Base-by-base conservation (phyloP, 352 stramenopile species). In the Phytopythium aichiense region DNA sequence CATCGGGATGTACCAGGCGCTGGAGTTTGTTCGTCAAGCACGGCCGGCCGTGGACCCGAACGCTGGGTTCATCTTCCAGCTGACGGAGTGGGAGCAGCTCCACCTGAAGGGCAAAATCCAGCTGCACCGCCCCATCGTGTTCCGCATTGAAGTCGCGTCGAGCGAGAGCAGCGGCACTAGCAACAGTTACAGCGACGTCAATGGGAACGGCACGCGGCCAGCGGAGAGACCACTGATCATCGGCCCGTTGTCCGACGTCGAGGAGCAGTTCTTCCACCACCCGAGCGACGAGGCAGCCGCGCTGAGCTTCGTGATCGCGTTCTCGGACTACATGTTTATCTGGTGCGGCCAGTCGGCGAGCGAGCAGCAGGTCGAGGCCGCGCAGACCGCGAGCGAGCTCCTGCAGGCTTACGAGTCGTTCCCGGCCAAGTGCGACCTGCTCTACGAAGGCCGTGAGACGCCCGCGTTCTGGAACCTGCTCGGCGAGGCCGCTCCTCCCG, bases 61-160 rank as follows among this genome's bases (percentile, higher is more conserved):
- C 61, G 83, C 81, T 23, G 86, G 86, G 15, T 96, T 96, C 55
- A 92, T 96, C 58, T 95, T 96, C 63, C 88, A 96, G 65, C 64
- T 96, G 12, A 95, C 84, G 37, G 88, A 96, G 66, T 96, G 88
- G 88, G 87, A 95, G 53, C 76, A 89, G 20, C 63, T 89, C 40
- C 84, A 84, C 35, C 62, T 74, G 42, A 66, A 80, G 35, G 78
- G 81, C 30, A 64, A 66, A 30, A 62, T 90, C 33, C 69, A 76
- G 37, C 71, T 89, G 42, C 67, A 90, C 59, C 61, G 73, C 2
- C 65, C 77, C 1, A 73, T 89, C 9, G 67, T 92, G 22, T 95
- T 91, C 66, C 81, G 82, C 28, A 74, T 95, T 12, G 87, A 91
- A n/a, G 63, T 89, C 31, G 37, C 64, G 0, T 68, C 81, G 11